These are phyloP conservation scores for Gaeumannomyces sp. DNA, from an alignment of 2,329 filamentous ascomycete species.

Conservation along the genomic window DNA sequence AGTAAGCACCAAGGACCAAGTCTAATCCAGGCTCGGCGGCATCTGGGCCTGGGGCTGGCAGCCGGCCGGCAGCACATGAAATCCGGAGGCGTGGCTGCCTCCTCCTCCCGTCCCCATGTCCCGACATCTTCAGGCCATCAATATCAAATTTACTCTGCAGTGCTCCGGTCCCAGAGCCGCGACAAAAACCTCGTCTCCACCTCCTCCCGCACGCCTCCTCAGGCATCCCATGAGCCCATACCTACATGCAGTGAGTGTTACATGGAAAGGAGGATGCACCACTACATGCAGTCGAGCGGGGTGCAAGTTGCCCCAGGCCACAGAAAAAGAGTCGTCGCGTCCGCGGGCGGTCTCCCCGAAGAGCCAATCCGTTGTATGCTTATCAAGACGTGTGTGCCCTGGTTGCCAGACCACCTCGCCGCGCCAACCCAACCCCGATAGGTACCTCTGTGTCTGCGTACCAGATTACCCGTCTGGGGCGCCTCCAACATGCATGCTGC, in stretches of 20 bases:
- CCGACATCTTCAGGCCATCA: neutral
- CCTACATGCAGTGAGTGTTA: neutral
- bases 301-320: neutral
- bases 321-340: neutral
- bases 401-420: neutral
- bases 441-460: neutral
- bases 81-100: too few relatives aligned
- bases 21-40: too few relatives aligned
- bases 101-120: too few relatives aligned
- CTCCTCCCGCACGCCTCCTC: neutral
- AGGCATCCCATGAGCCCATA: neutral
- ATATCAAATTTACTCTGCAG: neutral
- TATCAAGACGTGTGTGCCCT: too few relatives aligned
- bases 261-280: neutral
- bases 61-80: too few relatives aligned
- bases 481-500: neutral
- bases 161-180: neutral
- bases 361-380: neutral
- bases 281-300: neutral
- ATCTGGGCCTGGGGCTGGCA: too few relatives aligned
- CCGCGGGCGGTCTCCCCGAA: neutral
- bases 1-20: too few relatives aligned
- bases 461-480: neutral
- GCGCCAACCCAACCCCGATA: neutral
- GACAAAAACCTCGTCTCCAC: neutral